These are phyloP conservation scores for Camelina hispida DNA, from an alignment of 345 rosid genomes.

Conservation along the genomic window DNA sequence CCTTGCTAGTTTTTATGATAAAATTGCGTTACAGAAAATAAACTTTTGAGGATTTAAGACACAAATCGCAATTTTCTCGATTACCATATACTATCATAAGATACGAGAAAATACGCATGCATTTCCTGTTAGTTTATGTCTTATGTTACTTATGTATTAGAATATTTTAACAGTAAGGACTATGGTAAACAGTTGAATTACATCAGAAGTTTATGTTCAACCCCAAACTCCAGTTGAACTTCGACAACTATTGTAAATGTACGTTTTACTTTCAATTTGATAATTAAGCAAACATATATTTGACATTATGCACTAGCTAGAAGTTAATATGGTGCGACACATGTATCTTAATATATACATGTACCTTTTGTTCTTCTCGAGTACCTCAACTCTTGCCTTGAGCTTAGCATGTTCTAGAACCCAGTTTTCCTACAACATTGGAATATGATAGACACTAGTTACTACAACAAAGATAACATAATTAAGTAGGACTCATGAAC, in stretches of 20 bases:
- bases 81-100: neutral
- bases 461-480: constrained; percentile 15
- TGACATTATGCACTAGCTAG: constrained; percentile 1
- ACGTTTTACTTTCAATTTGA: constrained; percentile 2
- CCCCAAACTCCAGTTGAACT: constrained; percentile 14
- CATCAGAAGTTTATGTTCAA: neutral
- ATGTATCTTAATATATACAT: constrained; percentile 16
- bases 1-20: neutral
- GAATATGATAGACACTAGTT: constrained; percentile 14
- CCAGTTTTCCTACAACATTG: constrained; percentile 71
- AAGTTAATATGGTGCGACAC: neutral
- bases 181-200: neutral
- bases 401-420: constrained; percentile 85
- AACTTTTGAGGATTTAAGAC: neutral
- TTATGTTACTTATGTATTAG: neutral
- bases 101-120: constrained; percentile 16
- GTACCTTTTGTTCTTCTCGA: constrained; percentile 84
- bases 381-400: constrained; percentile 83
- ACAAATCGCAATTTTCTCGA: neutral
- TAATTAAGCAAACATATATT: neutral
- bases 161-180: neutral
- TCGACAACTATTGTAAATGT: neutral
- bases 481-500: constrained; percentile 21
- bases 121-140: neutral
- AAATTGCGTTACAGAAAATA: neutral